Evolutionary conservation across 768 basidiomycete genomes (phyloP), one percentile per base, ranked within the genome.

Genomic region (Amanita brunnescens): DNA sequence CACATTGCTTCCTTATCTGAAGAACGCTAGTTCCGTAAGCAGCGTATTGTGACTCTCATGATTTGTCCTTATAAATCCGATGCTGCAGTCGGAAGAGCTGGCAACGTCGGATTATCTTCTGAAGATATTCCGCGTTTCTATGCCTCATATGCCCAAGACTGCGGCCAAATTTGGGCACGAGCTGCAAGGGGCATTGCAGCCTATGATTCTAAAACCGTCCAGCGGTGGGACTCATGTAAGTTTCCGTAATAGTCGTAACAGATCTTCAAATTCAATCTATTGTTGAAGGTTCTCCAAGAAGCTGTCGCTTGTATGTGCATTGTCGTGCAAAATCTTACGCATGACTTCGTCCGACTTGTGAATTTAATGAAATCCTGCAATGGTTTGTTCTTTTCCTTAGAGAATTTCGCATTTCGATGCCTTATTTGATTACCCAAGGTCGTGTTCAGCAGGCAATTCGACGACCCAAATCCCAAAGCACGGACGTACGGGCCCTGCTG

Each of bases 251-350:
- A 21, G 16, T 29, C 33, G 1, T 9, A n/a, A 20, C 6, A 20
- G 5, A 6, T 42, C 23, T 48, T n/a, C n/a, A n/a, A 40, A 39
- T 6, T 40, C 23, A 18, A n/a, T 35, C 18, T 29, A 9, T 29
- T 10, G 35, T 14, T 38, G 1, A 56, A 93, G 87, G 83, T 87
- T 18, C 66, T 98, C 29, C 91, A 94, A 69, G 96, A 97, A 66
- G 81, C 83, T 10, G 87, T 98, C 12, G 91, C 91, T 0, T 97
- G 94, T 57, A 83, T 95, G 71, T 95, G 93, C 62, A 78, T 80
- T 0, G 87, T 88, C 1, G 85, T 94, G 1, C 82, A 83, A 46
- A 70, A 88, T 57, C 74, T 98, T 14, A 97, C 96, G 0, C 87
- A 90, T 53, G 92, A 97, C 57, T 95, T 85, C 58, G 69, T 69